Evolutionary conservation across 805 yeast genomes (phyloP).

Genomic region (Kuraishia molischiana): DNA sequence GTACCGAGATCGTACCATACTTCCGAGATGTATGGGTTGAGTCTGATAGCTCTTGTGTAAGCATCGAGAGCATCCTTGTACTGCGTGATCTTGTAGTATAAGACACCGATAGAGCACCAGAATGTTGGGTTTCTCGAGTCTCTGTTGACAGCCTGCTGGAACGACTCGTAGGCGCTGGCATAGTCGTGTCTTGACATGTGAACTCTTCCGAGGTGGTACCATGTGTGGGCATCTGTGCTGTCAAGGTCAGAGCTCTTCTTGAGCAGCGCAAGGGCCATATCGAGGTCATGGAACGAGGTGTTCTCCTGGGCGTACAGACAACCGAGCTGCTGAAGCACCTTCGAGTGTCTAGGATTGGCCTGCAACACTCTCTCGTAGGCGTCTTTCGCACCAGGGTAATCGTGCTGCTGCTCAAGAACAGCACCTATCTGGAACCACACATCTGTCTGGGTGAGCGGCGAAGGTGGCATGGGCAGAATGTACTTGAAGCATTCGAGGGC

Average conservation of each 20-base stretch:
- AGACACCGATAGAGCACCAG: conserved; percentile 95
- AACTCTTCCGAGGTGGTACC: conserved; percentile 95
- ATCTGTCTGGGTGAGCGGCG: conserved; percentile 92
- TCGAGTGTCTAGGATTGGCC: conserved; percentile 90
- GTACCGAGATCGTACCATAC: conserved; percentile 99
- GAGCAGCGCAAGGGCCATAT: conserved; percentile 70
- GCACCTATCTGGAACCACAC: conserved; percentile 98
- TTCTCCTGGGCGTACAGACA: conserved; percentile 80
- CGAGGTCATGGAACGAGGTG: conserved; percentile 68
- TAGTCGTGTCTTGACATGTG: conserved; percentile 95
- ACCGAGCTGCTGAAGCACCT: conserved; percentile 92
- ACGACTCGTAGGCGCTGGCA: conserved; percentile 94
- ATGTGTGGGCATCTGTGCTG: conserved; percentile 85
- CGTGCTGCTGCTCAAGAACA: conserved; percentile 88
- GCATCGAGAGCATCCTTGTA: conserved; percentile 97
- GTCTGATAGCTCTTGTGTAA: conserved; percentile 89
- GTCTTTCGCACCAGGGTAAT: conserved; percentile 84
- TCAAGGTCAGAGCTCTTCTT: conserved; percentile 87
- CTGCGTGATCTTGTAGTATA: conserved; percentile 93
- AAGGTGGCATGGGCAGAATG: conserved; percentile 84
- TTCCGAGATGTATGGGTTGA: conserved; percentile 92
- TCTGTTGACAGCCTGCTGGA: conserved; percentile 96
- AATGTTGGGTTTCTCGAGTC: conserved; percentile 96
- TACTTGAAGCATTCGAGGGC: conserved; percentile 94
- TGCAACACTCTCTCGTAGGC: conserved; percentile 90